phyloP scores from a whole-genome alignment of 345 rosid genomes.

The Durio zibethinus region DNA sequence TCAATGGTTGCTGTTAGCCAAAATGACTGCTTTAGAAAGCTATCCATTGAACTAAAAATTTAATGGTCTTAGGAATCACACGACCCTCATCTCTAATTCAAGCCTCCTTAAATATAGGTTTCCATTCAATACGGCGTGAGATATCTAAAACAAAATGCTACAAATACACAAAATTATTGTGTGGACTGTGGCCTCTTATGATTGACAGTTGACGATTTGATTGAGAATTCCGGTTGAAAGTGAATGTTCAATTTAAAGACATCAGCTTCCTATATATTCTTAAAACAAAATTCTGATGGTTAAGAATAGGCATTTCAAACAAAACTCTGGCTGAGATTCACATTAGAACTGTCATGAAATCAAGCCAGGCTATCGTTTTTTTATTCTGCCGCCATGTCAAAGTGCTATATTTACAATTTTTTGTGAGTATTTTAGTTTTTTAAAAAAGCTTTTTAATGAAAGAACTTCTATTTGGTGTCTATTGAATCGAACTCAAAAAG shows the following conservation, averaged over 20 bases:
- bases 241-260: not conserved
- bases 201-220: not conserved
- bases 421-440: no score
- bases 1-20: not conserved
- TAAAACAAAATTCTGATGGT: not conserved
- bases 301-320: no score
- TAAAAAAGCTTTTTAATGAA: no score
- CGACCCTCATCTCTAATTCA: not conserved
- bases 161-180: not conserved
- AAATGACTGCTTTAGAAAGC: not conserved
- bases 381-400: no score
- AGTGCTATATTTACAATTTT: no score
- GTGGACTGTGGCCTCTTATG: not conserved
- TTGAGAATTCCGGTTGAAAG: not conserved
- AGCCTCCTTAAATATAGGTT: slow-evolving; percentile 10
- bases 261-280: not conserved
- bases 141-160: not conserved
- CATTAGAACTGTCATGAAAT: no score
- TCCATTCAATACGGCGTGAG: not conserved
- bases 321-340: no score
- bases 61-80: not conserved
- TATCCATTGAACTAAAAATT: not conserved
- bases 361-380: no score
- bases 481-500: no score
- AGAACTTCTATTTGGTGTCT: no score